These are phyloP conservation scores for Neonectria punicea DNA, from an alignment of 2,329 filamentous ascomycete genomes.

Conservation along the genomic window DNA sequence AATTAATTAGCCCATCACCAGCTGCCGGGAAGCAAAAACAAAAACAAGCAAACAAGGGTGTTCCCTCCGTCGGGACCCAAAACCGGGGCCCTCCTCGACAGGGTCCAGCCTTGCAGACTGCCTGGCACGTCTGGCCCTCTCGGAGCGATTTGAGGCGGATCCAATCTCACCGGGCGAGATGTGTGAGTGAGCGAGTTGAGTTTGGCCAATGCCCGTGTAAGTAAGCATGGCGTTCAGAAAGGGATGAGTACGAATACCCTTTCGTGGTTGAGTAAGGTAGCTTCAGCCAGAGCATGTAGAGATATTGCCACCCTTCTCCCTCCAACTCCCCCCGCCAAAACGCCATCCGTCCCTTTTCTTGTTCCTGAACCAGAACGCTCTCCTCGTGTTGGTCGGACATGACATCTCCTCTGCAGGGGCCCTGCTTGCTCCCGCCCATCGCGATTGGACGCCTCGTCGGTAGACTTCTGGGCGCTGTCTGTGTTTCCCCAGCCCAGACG, in stretches of 20 bases:
- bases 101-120: slow-evolving; percentile 20
- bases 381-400: slow-evolving; percentile 13
- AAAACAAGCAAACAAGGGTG: slow-evolving; percentile 22
- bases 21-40: slow-evolving; percentile 1
- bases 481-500: slow-evolving; percentile 15
- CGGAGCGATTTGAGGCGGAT: slow-evolving; percentile 19
- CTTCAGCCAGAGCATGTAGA: not conserved
- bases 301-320: not conserved
- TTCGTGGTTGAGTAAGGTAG: not conserved
- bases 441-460: slow-evolving; percentile 38
- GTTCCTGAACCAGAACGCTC: slow-evolving; percentile 9
- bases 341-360: not conserved
- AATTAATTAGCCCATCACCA: not conserved
- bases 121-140: slow-evolving; percentile 11
- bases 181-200: not conserved
- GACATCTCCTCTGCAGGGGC: not conserved
- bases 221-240: not conserved
- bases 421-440: not conserved
- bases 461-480: slow-evolving; percentile 21
- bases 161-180: slow-evolving; percentile 17
- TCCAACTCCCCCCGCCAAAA: not conserved
- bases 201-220: not conserved
- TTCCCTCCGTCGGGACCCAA: slow-evolving; percentile 24
- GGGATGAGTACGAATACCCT: not conserved
- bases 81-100: slow-evolving; percentile 20